Evolutionary conservation across 768 basidiomycete genomes (phyloP), one percentile per base, ranked within the genome.

Genomic region (Crepidotus variabilis): DNA sequence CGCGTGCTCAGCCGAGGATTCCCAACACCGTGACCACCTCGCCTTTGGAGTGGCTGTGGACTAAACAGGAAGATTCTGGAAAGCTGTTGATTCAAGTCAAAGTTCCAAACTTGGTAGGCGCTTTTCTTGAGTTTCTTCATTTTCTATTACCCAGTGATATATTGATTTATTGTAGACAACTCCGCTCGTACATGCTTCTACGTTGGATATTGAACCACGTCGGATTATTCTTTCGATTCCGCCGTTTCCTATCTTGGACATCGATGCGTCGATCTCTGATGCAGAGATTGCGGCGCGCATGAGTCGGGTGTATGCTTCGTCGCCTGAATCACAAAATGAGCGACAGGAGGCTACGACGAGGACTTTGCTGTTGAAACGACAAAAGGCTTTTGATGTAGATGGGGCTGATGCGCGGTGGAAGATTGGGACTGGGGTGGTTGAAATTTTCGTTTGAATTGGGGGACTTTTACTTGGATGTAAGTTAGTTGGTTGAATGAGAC

Each of bases 381-480:
- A 80, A 62, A 72, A 83, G 5, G 74, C 77, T 36, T 75, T 90
- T 14, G 77, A 87, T 55, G 81, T 89, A 0, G 86, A 88, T 21
- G 67, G 63, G 1, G 88, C 88, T 0, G 72, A 65, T 47, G 88
- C 87, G 6, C 84, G 89, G 66, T 92, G 90, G 89, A 76, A 73
- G 33, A 76, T 88, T 20, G 79, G 71, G 6, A 80, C 86, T 47
- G 74, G 71, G 7, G 58, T 70, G 47, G 65, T 91, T 51, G 66
- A 83, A 4, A 63, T 89, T 13, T 64, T 69, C 50, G 77, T 68
- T 7, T 78, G 60, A 70, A 28, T 28, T 28, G 28, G 8, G n/a
- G 4, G 28, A 28, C 28, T 28, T 28, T 28, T 28, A 4, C 8
- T 3, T 28, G 3, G 28, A 4, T 28, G 28, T 28, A 28, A 8